Conservation (phyloP, 2,329 filamentous ascomycete genomes). For the Dendrostoma leiphaemia region DNA sequence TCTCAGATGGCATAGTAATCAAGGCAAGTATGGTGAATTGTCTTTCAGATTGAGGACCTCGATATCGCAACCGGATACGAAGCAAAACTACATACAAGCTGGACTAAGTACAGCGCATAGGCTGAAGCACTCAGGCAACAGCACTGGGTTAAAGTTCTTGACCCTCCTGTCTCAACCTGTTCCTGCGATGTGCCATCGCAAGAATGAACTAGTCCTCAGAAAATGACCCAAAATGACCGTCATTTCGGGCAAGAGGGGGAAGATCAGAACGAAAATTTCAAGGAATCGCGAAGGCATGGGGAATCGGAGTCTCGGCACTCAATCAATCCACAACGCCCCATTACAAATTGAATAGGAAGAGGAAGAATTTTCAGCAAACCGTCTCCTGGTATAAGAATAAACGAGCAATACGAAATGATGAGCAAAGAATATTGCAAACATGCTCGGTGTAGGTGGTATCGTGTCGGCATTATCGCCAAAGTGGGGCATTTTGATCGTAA, state of each 20-base stretch:
- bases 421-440: background rate
- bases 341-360: constrained; percentile 11
- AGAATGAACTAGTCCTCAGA: background rate
- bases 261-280: background rate
- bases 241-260: background rate
- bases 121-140: background rate
- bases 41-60: background rate
- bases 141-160: background rate
- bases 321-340: constrained; percentile 18
- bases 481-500: constrained; percentile 17
- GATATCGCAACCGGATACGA: background rate
- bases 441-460: constrained; percentile 2
- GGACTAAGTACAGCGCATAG: background rate
- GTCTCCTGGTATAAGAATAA: constrained; percentile 11
- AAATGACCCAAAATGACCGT: background rate
- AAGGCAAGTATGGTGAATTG: too few relatives aligned
- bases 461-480: constrained; percentile 14
- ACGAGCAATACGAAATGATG: background rate
- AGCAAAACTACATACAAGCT: background rate
- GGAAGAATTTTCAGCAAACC: constrained; percentile 6
- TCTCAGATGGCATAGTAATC: too few relatives aligned
- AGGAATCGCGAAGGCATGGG: background rate
- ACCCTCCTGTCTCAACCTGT: background rate
- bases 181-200: background rate
- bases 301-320: constrained; percentile 10